Evolutionary conservation across 139 green algal genomes (phyloP), one percentile per base, ranked within the genome.

Genomic region (Pseudopediastrum boryanum): DNA sequence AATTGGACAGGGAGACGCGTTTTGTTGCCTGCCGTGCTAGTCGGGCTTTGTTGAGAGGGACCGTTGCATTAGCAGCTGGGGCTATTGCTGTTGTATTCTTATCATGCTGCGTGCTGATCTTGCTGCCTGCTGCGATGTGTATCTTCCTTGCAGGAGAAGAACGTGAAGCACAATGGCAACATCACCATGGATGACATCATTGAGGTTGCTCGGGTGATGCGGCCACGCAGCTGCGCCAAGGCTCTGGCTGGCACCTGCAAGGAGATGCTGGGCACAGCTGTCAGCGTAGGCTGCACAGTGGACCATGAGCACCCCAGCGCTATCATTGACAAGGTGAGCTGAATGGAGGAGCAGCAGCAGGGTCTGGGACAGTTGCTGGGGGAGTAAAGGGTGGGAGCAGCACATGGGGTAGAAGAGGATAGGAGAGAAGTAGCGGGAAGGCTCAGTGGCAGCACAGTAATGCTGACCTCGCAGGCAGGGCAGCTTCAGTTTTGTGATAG

Each of bases 111-210:
- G n/a, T 39, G 5, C 35, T 25, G 62, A 25, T 35, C 16, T 51
- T 38, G 48, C 61, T 58, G 23, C 62, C 33, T 10, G 29, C 54
- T 70, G 4, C 35, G 62, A 13, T 74, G 61, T 44, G 29, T 16
- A 31, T 29, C 44, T 33, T 29, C 58, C 38, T 58, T 81, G 76
- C 89, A 97, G 93, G 95, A 98, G 79, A 99, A 99, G 91, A 97
- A 98, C 90, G 94, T 99, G 85, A 90, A 95, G 92, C 97, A 99
- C 95, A 93, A 83, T 48, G 97, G 97, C 83, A 99, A 98, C 90
- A 87, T 99, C 70, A 86, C 83, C 2, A 69, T 99, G 59, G 93
- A 98, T 36, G 96, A 99, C 71, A 87, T 99, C 50, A 93, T 97
- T 56, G 95, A 98, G 89, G 94, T 98, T 69, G 97, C 96, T 1